Evolutionary conservation across 495 filamentous ascomycete species (phyloP).

Genomic region (Parathielavia hyrcaniae): DNA sequence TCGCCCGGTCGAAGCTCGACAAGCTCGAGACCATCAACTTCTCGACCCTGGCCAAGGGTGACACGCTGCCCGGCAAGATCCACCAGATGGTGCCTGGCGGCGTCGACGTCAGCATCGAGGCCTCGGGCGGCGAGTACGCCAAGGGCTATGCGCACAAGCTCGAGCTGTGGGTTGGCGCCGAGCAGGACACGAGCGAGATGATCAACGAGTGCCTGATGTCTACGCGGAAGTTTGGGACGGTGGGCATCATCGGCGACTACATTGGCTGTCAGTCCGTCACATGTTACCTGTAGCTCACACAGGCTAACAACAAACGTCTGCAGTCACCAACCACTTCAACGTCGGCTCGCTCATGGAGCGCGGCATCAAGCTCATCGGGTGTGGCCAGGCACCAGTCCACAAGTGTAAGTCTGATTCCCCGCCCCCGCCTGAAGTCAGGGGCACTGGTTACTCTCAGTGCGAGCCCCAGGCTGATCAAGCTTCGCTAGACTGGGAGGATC

Average conservation of each 20-base stretch:
- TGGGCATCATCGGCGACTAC: conserved; percentile 15
- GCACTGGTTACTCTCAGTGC: no score
- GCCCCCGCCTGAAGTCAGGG: background rate
- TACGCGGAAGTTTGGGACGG: conserved; percentile 13
- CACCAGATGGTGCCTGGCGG: conserved; percentile 15
- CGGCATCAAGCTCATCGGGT: conserved; percentile 12
- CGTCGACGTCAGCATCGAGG: conserved; percentile 16
- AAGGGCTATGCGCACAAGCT: conserved; percentile 13
- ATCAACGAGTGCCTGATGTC: conserved; percentile 12
- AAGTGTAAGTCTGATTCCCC: conserved; percentile 4
- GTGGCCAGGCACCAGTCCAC: conserved; percentile 10
- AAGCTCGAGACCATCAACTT: conserved; percentile 15
- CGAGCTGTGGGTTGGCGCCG: conserved; percentile 9
- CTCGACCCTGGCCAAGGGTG: background rate
- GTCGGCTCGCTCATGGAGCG: conserved; percentile 15
- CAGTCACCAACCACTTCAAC: conserved; percentile 19
- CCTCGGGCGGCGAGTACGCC: conserved; percentile 16
- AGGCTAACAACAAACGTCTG: no score
- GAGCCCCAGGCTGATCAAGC: background rate
- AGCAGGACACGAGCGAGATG: conserved; percentile 19
- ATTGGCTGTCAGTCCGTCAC: conserved; percentile 2
- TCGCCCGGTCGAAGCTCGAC: conserved; percentile 5
- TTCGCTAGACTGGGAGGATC: conserved; percentile 5
- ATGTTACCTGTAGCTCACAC: no score
- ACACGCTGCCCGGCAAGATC: conserved; percentile 11